Evolutionary conservation across 805 yeast species (phyloP).

Genomic region (Pichia cabralensis): DNA sequence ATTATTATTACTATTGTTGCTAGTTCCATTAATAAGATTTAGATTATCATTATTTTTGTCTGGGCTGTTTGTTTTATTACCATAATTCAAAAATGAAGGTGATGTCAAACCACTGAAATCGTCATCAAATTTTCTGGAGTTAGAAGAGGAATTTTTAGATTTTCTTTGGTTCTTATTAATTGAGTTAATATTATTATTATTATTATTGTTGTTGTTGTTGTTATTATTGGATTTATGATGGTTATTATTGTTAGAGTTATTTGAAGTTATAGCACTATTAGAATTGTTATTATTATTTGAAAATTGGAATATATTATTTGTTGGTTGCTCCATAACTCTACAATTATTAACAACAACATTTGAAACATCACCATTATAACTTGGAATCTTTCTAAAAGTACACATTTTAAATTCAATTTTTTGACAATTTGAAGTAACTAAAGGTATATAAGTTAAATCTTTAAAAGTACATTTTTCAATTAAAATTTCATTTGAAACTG

Average conservation of each 20-base stretch:
- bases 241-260: neutral
- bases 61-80: too few species aligned
- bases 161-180: constrained; percentile 2
- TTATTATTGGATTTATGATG: constrained; percentile 5
- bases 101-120: too few species aligned
- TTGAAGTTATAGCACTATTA: constrained; percentile 2
- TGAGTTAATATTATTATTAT: constrained; percentile 4
- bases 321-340: constrained; percentile 23
- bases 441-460: constrained; percentile 19
- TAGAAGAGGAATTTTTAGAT: too few species aligned
- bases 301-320: constrained; percentile 18
- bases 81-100: too few species aligned
- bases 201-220: constrained; percentile 4
- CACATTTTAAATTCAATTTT: constrained; percentile 25
- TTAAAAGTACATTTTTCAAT: constrained; percentile 25
- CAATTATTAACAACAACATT: constrained; percentile 21
- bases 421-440: constrained; percentile 7
- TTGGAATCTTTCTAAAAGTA: constrained; percentile 22
- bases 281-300: constrained; percentile 8
- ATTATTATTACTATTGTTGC: constrained; percentile 1
- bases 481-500: constrained; percentile 19
- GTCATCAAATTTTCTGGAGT: too few species aligned
- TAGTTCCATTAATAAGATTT: too few species aligned
- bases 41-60: too few species aligned
- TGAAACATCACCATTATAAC: constrained; percentile 20